Base-by-base conservation (phyloP, 768 basidiomycete genomes). In the Podaxis sp. region DNA sequence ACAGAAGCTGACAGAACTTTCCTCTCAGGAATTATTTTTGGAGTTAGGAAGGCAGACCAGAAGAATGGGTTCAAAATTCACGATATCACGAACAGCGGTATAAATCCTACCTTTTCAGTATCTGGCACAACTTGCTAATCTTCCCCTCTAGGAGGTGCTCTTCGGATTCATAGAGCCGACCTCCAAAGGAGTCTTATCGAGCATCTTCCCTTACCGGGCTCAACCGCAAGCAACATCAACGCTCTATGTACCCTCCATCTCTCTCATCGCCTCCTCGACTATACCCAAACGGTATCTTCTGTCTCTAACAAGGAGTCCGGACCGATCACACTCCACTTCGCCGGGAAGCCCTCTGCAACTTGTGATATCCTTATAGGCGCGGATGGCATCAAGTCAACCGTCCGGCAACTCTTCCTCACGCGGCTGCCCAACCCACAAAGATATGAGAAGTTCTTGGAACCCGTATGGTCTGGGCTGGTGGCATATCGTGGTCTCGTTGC, bases 131-230 rank as follows among this genome's bases (percentile, higher is more conserved):
- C 4, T 33, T 24, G 22, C 54, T 49, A 25, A 37, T 51, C 4
- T 13, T 29, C 54, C 29, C 7, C 24, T 25, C 33, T 24, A 76
- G 75, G 66, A 7, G 74, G 73, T 12, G 43, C 61, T 0, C 54
- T 74, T 49, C 49, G 50, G 3, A 72, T 67, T 56, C 83, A 83
- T 64, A 77, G 83, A 27, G 76, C 79, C 6, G 80, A 83, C 56
- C 76, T 84, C 49, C 80, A 82, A 52, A 59, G 67, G 12, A 71
- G 76, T 7, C 69, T 85, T n/a, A 70, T 83, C 36, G 70, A 73
- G 5, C 67, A 75, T 60, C 64, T 83, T 43, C 66, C 73, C 1
- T 52, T 74, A 15, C 33, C 47, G 3, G 15, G 24, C n/a, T 25
- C 29, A 6, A 38, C 4, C 7, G 15, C 22, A 3, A 24, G 6